Evolutionary conservation across 2,329 filamentous ascomycete genomes (phyloP), one percentile per base, ranked within the genome.

Genomic region (Diaporthe velutina): DNA sequence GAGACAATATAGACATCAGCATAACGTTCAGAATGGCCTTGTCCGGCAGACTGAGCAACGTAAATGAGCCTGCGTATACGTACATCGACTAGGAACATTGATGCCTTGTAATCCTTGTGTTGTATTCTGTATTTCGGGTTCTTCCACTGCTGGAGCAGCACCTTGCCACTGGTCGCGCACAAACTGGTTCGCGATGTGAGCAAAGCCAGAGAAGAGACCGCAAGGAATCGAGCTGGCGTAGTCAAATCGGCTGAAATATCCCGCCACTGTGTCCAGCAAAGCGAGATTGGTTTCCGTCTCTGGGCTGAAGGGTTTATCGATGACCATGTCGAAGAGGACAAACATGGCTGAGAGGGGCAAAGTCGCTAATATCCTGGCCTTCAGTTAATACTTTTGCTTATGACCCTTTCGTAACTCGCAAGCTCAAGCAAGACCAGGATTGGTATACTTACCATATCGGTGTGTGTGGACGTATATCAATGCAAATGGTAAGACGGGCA

Each of bases 251-350:
- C 60, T 17, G 9, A 66, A 50, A 48, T 66, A 66, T 48, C 60
- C 60, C 19, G 42, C 42, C 10, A 66, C 2, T 17, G 60, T 35
- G 19, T 66, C 60, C 42, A 66, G 19, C 19, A 66, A n/a, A 2
- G 40, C 60, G 19, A 66, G 60, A 6, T 66, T 42, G 25, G 19
- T 50, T 9, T 66, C 60, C 40, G 60, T 66, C 19, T 48, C 60
- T 35, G 28, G 42, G 10, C n/a, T 28, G 9, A 28, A 25, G 28
- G 60, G 60, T 4, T 33, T 35, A 1, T 66, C 28, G 4, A 66
- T 35, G 2, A 66, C 40, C 60, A 66, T 50, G 60, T 66, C 40
- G 28, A 66, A 66, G 28, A 66, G 60, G 50, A 66, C 25, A 33
- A 66, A 66, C 60, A 66, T 66, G 25, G 60, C 60, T 4, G 60